Evolutionary conservation across 148 eudicot species (phyloP), one percentile per base, ranked within the genome.

Genomic region (Cornus florida): DNA sequence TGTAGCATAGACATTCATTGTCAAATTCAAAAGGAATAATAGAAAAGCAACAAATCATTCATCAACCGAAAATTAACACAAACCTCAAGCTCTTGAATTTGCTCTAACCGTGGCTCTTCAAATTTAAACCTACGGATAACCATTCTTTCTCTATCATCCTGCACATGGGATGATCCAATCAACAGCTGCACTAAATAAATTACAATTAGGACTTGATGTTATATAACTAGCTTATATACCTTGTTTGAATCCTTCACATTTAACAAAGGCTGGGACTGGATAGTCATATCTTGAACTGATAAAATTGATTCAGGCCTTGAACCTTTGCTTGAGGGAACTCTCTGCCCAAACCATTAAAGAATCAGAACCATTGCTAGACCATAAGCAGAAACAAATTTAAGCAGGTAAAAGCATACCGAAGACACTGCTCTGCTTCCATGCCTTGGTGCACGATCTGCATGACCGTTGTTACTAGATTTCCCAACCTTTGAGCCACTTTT

Each of bases 51-150:
- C 17, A 24, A 68, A 35, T 70, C 50, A 35, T 32, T 20, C 38
- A 1, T 7, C n/a, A 13, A 67, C 0, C 79, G 3, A 19, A 62
- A 56, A 75, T 38, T 70, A 73, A 28, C 3, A 79, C 85, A 76
- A 83, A 96, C 99, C 99, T 97, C 99, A 78, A 97, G 95, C 78
- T 97, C 99, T 81, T 94, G 99, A 81, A 97, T 89, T 83, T 97
- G 98, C 85, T 97, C 99, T 73, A 90, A 69, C 69, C 99, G 98
- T 66, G 85, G 92, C 84, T 97, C 99, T 90, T 97, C 99, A 79
- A 92, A 97, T 81, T 94, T 97, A 71, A 86, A 94, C 82, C 94
- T 88, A n/a, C 98, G 97, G 74, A 97, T 91, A 76, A 97, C 84
- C 79, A 94, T 81, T 83, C 99, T 97, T 84, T 94, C 99, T 75